A percentile compares a stretch with the other conserved stretches of the same genome.
Conservation (phyloP, 768 basidiomycete species). For the Tulasnella sp. region DNA sequence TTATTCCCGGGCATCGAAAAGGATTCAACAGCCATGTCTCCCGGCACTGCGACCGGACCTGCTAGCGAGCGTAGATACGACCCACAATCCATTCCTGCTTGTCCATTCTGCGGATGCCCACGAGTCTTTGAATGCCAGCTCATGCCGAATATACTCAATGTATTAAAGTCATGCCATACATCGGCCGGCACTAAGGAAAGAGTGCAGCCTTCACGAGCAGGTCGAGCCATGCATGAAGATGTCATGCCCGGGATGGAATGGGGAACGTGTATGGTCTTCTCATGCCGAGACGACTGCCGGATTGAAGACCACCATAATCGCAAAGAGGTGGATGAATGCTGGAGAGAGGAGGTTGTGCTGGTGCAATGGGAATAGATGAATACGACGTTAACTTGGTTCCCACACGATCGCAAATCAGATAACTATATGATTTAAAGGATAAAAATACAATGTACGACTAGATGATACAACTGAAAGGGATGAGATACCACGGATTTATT, state of each 20-base stretch:
- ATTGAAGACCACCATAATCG: constrained; percentile 24
- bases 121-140: constrained; percentile 88
- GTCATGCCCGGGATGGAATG: constrained; percentile 75
- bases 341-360: constrained; percentile 66
- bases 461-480: no score
- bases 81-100: constrained; percentile 44
- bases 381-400: no score
- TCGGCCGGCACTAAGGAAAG: no score
- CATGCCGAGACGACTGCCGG: constrained; percentile 70
- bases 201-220: constrained; percentile 18
- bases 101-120: constrained; percentile 51
- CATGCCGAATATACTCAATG: constrained; percentile 86
- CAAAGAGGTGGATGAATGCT: constrained; percentile 32
- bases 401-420: no score
- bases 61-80: constrained; percentile 41
- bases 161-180: constrained; percentile 35
- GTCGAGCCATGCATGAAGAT: constrained; percentile 23
- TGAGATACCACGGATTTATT: no score
- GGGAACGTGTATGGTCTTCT: constrained; percentile 86
- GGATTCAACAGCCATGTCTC: neutral
- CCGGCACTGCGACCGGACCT: neutral
- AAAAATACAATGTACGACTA: no score
- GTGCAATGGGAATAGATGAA: constrained; percentile 65
- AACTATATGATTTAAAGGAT: no score
- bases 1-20: constrained; percentile 47